phyloP scores from a whole-genome alignment of 129 eudicot genomes.

The Silybum marianum region DNA sequence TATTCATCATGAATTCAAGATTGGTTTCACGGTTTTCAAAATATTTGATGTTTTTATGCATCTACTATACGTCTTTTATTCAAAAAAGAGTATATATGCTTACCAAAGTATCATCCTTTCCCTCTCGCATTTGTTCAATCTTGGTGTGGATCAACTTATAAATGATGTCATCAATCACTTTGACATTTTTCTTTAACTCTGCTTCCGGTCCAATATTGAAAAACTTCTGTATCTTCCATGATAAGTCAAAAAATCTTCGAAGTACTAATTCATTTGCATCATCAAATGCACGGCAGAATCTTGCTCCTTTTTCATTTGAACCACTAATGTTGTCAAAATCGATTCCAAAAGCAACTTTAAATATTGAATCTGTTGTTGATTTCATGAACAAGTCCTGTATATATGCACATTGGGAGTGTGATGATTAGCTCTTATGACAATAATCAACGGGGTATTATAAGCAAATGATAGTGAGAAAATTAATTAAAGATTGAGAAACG shows the following conservation, averaged over 20 bases:
- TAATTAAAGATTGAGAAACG: not conserved
- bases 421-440: not conserved
- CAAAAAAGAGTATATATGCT: not conserved
- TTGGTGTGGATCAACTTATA: not conserved
- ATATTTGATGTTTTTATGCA: not conserved
- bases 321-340: not conserved
- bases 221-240: constrained; percentile 48
- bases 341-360: not conserved
- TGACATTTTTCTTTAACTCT: constrained; percentile 38
- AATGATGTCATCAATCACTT: constrained; percentile 12
- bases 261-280: constrained; percentile 48
- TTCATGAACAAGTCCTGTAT: constrained; percentile 59
- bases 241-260: constrained; percentile 46
- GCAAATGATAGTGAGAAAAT: not conserved
- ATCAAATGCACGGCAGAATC: constrained; percentile 55
- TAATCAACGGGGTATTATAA: not conserved
- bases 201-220: constrained; percentile 55
- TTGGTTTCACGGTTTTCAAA: not conserved
- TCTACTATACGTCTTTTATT: not conserved
- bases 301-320: constrained; percentile 14
- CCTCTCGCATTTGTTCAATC: constrained; percentile 22
- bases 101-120: not conserved
- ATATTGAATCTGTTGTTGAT: constrained; percentile 42
- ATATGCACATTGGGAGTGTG: not conserved
- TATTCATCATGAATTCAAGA: not conserved